Evolutionary conservation across 768 basidiomycete genomes (phyloP), one percentile per base, ranked within the genome.

Genomic region (Lactifluus hygrophoroides): DNA sequence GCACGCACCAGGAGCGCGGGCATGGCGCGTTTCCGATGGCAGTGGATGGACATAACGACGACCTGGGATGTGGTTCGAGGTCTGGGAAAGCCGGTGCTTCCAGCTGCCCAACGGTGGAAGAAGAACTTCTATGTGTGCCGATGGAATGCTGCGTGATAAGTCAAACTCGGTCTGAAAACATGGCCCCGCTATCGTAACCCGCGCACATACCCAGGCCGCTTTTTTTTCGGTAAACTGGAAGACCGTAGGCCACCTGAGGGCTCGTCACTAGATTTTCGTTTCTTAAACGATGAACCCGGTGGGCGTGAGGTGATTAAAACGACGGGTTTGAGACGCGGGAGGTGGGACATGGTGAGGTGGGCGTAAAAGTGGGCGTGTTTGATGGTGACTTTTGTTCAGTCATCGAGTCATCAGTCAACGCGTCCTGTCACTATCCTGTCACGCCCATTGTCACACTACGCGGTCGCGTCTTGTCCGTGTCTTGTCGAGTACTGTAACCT

Each of bases 171-270:
- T 34, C 7, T 5, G 23, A 30, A 48, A 30, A 40, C 14, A 17
- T n/a, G 30, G 6, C 0, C 17, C n/a, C 14, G 25, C 11, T 30
- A 83, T 65, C n/a, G 70, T 65, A 14, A 81, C 61, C 46, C 74
- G 35, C 7, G 23, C 3, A 32, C 55, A 28, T 28, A 56, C 21
- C 32, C 19, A 3, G 16, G 17, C 28, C 38, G 37, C 45, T 14
- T 21, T 7, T 23, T 34, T 23, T n/a, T 23, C 17, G 30, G 17
- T 3, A 30, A 17, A 32, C 21, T 49, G n/a, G 16, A 17, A 17
- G 19, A 3, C 5, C 2, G 5, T 17, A 14, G 3, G 11, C n/a
- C 5, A 25, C 7, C 17, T 7, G 28, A 34, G 11, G 21, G 30
- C 0, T 49, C 47, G 21, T 67, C 13, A 70, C 69, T 7, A 73